phyloP scores from a whole-genome alignment of 2,329 filamentous ascomycete genomes.

The Paraphaeosphaeria minitans region DNA sequence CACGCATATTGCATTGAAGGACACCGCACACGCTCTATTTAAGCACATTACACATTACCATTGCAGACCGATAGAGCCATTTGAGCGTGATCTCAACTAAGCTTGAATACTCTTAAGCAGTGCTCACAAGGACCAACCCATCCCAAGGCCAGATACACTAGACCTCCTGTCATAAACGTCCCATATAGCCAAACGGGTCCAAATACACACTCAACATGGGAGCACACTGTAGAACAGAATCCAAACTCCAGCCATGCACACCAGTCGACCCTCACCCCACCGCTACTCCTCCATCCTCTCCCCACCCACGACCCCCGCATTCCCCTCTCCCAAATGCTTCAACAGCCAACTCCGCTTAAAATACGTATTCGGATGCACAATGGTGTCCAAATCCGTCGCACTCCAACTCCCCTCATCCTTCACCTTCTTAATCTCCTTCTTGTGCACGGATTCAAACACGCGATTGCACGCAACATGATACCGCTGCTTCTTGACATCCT shows the following conservation, averaged over 20 bases:
- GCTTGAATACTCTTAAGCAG: background rate
- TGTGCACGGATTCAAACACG: constrained; percentile 89
- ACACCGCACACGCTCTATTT: too few relatives aligned
- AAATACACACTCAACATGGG: too few relatives aligned
- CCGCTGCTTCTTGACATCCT: constrained; percentile 86
- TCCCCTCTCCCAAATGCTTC: constrained; percentile 70
- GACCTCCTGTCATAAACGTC: too few relatives aligned
- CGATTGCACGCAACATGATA: constrained; percentile 96
- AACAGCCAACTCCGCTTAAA: constrained; percentile 93
- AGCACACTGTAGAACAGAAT: too few relatives aligned
- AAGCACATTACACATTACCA: too few relatives aligned
- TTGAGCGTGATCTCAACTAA: too few relatives aligned
- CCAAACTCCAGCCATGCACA: constrained; percentile 4
- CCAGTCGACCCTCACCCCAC: too few relatives aligned
- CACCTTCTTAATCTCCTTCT: constrained; percentile 58
- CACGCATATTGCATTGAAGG: too few relatives aligned
- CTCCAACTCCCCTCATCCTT: constrained; percentile 56
- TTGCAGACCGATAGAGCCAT: too few relatives aligned
- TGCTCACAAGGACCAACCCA: too few relatives aligned
- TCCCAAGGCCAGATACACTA: too few relatives aligned
- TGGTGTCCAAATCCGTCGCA: constrained; percentile 82
- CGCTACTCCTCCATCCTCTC: constrained; percentile 45
- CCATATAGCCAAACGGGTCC: too few relatives aligned
- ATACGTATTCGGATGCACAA: constrained; percentile 96
- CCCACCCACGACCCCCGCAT: constrained; percentile 37